Evolutionary conservation across 2,329 filamentous ascomycete species (phyloP).

Genomic region (Stachybotrys chartarum): DNA sequence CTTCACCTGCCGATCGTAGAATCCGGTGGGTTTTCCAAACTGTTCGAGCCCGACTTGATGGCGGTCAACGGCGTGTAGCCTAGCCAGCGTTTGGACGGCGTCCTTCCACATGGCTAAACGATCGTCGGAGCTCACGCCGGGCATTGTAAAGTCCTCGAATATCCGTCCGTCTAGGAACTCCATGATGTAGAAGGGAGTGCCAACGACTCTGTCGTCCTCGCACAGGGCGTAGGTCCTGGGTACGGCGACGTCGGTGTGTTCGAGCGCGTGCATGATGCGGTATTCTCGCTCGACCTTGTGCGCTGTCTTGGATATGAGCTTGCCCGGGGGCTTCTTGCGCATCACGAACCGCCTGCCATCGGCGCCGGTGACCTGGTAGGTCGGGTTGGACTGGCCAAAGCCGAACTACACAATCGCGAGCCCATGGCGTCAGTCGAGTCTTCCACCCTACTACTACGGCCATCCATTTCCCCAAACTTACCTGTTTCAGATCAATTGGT

Average conservation of each 20-base stretch:
- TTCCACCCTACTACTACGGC: not conserved
- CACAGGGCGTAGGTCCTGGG: slow-evolving; percentile 80
- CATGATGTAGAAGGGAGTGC: slow-evolving; percentile 97
- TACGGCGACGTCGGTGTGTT: slow-evolving; percentile 73
- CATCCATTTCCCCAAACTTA: slow-evolving; percentile 26
- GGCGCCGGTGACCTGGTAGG: slow-evolving; percentile 78
- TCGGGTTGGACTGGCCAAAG: slow-evolving; percentile 96
- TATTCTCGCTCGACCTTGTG: slow-evolving; percentile 97
- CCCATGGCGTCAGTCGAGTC: not conserved
- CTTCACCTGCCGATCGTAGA: slow-evolving; percentile 78
- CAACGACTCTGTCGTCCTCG: slow-evolving; percentile 71
- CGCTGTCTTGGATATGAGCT: slow-evolving; percentile 84
- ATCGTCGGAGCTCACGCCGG: slow-evolving; percentile 60
- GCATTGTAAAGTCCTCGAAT: slow-evolving; percentile 81
- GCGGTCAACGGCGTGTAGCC: slow-evolving; percentile 71
- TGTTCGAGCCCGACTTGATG: slow-evolving; percentile 57
- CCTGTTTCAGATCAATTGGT: slow-evolving; percentile 85
- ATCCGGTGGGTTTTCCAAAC: slow-evolving; percentile 69
- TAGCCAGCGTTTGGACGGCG: slow-evolving; percentile 75
- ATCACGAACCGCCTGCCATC: slow-evolving; percentile 72
- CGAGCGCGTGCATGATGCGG: slow-evolving; percentile 78
- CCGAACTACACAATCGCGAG: slow-evolving; percentile 59
- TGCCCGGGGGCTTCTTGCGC: slow-evolving; percentile 96
- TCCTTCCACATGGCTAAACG: slow-evolving; percentile 78
- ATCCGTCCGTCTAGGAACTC: slow-evolving; percentile 90